Conservation (phyloP, 139 green algal genomes). For the Protoeuglena noctilucae region DNA sequence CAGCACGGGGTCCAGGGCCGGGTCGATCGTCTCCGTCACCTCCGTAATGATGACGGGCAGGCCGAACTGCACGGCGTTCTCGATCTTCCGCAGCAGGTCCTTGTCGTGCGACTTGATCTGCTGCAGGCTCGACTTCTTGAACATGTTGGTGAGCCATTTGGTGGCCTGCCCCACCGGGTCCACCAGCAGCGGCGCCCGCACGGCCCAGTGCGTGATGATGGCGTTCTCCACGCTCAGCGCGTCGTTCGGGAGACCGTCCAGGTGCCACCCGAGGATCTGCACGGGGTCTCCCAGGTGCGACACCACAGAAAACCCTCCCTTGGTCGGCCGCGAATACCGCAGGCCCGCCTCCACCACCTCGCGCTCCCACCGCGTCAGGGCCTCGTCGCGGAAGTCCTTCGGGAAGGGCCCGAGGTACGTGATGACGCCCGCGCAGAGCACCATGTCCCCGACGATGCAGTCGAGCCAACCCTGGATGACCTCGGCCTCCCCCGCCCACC, state of each 20-base stretch:
- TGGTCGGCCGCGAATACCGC: too few relatives aligned
- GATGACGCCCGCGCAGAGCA: constrained; percentile 11
- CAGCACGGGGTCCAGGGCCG: constrained; percentile 21
- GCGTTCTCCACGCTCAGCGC: constrained; percentile 21
- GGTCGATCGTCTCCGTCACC: constrained; percentile 25
- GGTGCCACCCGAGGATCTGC: constrained; percentile 20
- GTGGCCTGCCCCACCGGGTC: constrained; percentile 22
- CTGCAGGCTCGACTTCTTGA: constrained; percentile 6
- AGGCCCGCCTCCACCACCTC: constrained; percentile 6
- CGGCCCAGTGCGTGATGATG: constrained; percentile 20
- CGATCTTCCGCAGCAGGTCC: constrained; percentile 21
- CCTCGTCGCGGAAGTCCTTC: constrained; percentile 10
- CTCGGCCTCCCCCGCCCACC: constrained; percentile 13
- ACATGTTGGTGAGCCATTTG: constrained; percentile 27
- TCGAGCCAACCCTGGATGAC: neutral
- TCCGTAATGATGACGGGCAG: constrained; percentile 26
- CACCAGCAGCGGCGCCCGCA: constrained; percentile 24
- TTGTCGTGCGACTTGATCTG: constrained; percentile 18
- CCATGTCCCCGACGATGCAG: constrained; percentile 8
- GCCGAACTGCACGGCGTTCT: constrained; percentile 31
- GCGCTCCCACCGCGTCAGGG: neutral
- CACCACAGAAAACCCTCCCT: constrained; percentile 12
- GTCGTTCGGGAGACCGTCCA: constrained; percentile 23
- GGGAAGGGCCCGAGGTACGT: constrained; percentile 22
- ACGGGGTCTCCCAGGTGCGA: constrained; percentile 18